Base-by-base conservation (phyloP, 2,329 filamentous ascomycete species). In the Stagonosporopsis chrysanthemi region DNA sequence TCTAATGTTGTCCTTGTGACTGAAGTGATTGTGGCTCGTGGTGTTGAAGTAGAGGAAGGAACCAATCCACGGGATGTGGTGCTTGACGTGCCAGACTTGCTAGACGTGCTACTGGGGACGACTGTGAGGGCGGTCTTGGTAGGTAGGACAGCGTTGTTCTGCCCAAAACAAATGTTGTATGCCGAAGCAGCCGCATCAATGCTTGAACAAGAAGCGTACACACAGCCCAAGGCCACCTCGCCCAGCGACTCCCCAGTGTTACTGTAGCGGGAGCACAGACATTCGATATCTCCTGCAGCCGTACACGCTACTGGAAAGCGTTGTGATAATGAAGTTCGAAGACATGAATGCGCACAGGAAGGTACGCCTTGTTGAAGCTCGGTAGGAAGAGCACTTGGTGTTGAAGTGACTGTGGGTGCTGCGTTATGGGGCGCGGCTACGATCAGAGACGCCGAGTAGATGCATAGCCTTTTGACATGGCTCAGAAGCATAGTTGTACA, bases 401-500 rank as follows among this genome's bases (percentile, higher is more conserved):
- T 53, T 29, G 68, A 58, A 62, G 64, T 50, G 60, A 63, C 58
- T 57, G 66, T 66, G 39, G 68, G 61, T 57, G 60, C 60, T 56
- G 69, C 61, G 46, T 63, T 59, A 43, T 71, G 66, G 38, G 72
- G 68, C 58, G 64, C 67, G 56, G 73, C 70, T 65, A 67, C 61
- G 58, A 73, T 72, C 69, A 75, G 48, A 48, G 72, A 65, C 65
- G 71, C 68, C 65, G 69, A 69, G 63, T 72, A 63, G 56, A 73
- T 70, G 69, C 69, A 75, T 71, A 74, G 67, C 68, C 70, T 70
- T 70, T 68, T 70, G 52, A 68, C 62, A 68, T 69, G 72, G 68
- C 73, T 70, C 64, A 74, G 60, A 70, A 72, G 68, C 74, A 77
- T 77, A 77, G 62, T 74, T 64, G 68, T 75, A 75, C 73, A 73